Evolutionary conservation across 352 stramenopile species (phyloP), one percentile per base, ranked within the genome.

Genomic region (Thalassiosira exigua): DNA sequence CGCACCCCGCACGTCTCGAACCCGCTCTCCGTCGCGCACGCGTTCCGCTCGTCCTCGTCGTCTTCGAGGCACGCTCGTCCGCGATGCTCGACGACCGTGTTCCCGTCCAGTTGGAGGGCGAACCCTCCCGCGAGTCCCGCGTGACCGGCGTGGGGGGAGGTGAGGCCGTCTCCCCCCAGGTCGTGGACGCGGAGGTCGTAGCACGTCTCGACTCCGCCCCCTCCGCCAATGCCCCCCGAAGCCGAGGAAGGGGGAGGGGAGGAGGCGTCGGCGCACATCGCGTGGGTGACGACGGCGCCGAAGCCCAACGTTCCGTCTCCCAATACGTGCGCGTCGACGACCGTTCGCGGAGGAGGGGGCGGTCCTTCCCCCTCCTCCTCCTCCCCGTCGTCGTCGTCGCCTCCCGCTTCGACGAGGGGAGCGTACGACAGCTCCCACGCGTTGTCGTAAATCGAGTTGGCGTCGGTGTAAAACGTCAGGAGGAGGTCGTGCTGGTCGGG

Each of bases 1-100:
- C 69, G n/a, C 2, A 69, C 14, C 4, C 42, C 69, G 48, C 69
- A 78, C 26, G 57, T 65, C 41, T 70, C 69, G 46, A 78, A 78
- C 22, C 58, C 69, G n/a, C 39, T 24, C 17, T 53, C 11, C 24
- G 3, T 64, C n/a, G n/a, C n/a, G n/a, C n/a, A n/a, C n/a, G n/a
- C 19, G 4, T 75, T 66, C 12, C 39, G 53, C 3, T 14, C 27
- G 36, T 32, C 24, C 50, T 27, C 30, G 1, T 42, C 61, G 4
- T 27, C 27, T 3, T n/a, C 21, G 0, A 48, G 1, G 3, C 1
- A 9, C 5, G n/a, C n/a, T n/a, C n/a, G n/a, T n/a, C n/a, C n/a
- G n/a, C n/a, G n/a, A 33, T 78, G 69, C 26, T 30, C 22, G 4
- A 54, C 57, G 4, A 78, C 48, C 1, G 27, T 14, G 12, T 27